Evolutionary conservation across 257 asterid genomes (phyloP).

Genomic region (Penstemon newberryi): DNA sequence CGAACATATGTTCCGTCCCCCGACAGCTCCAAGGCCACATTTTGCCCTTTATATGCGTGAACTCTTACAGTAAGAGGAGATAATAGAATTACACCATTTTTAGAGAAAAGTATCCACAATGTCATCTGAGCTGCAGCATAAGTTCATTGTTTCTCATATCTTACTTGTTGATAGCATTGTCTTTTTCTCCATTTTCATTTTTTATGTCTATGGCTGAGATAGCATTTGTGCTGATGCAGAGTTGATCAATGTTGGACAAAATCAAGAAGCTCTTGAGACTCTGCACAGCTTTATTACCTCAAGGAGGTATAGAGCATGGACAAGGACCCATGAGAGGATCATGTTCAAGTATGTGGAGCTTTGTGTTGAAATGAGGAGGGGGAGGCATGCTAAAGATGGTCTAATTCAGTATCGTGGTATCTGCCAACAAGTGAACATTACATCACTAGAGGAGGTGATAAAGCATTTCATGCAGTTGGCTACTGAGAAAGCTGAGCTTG

Average conservation of each 20-base stretch:
- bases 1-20: background rate
- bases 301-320: constrained; percentile 95
- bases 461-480: constrained; percentile 97
- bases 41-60: background rate
- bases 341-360: constrained; percentile 92
- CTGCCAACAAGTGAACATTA: constrained; percentile 91
- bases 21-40: background rate
- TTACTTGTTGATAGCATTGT: background rate
- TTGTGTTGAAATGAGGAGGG: constrained; percentile 98
- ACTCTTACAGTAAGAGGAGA: background rate
- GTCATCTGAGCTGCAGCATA: background rate
- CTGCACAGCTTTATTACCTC: constrained; percentile 87
- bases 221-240: constrained; percentile 50
- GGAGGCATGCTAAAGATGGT: constrained; percentile 97
- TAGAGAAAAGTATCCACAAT: background rate
- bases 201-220: background rate
- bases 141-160: too few species aligned
- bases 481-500: constrained; percentile 89
- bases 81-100: too few species aligned
- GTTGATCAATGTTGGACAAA: constrained; percentile 86
- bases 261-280: constrained; percentile 92
- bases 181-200: background rate
- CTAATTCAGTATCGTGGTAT: constrained; percentile 92
- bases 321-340: constrained; percentile 79
- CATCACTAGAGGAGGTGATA: constrained; percentile 88